Conservation (phyloP, 495 filamentous ascomycete genomes). For the Aspergillus leporis region DNA sequence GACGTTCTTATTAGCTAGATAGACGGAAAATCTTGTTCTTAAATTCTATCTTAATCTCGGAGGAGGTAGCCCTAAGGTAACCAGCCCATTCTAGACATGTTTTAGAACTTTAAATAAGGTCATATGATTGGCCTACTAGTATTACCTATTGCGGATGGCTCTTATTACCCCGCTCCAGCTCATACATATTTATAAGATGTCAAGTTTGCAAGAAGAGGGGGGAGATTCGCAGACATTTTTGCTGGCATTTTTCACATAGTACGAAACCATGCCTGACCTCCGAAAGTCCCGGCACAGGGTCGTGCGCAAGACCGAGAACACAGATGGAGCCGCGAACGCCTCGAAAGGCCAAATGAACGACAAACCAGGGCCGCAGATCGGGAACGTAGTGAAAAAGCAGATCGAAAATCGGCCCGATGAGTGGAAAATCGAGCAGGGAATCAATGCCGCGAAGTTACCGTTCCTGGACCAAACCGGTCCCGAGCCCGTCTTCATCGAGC, state of each 20-base stretch:
- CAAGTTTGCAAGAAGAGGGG: background rate
- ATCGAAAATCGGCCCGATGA: constrained; percentile 37
- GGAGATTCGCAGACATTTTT: background rate
- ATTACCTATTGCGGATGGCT: background rate
- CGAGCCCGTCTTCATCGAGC: constrained; percentile 16
- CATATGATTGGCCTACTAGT: background rate
- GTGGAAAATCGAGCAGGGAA: constrained; percentile 56
- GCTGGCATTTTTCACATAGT: background rate
- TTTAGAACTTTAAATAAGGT: background rate
- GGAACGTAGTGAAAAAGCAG: constrained; percentile 6
- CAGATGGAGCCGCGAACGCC: background rate
- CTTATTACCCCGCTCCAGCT: background rate
- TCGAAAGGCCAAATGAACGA: background rate
- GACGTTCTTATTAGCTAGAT: background rate
- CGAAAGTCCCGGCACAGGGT: background rate
- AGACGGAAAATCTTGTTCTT: background rate
- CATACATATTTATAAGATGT: background rate
- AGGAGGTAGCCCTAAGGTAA: too few relatives aligned
- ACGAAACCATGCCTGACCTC: background rate
- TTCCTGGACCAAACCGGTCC: constrained; percentile 40
- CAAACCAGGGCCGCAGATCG: background rate
- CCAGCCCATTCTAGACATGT: background rate
- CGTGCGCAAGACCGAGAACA: background rate
- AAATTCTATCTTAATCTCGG: too few relatives aligned
- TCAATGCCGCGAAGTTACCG: constrained; percentile 18